Percentiles rank a stretch among this genome's conserved stretches.
These are phyloP conservation scores for Trifolium fragiferum DNA, from an alignment of 306 rosid genomes.

Conservation along the genomic window DNA sequence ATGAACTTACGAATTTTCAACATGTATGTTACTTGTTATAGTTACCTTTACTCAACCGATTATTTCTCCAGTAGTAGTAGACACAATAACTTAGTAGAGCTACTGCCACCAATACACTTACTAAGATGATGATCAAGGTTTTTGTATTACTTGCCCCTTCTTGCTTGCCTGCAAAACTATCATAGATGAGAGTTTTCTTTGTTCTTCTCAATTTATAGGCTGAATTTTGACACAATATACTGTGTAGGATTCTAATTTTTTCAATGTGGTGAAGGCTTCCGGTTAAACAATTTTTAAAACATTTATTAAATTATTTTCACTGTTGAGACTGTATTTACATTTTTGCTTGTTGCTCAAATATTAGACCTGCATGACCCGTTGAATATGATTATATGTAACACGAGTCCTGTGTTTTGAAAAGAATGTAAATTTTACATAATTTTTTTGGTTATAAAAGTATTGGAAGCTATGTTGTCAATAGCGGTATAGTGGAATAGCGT, in stretches of 20 bases:
- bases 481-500: too few relatives aligned
- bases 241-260: too few relatives aligned
- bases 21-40: background rate
- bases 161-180: constrained; percentile 19
- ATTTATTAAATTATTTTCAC: too few relatives aligned
- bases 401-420: too few relatives aligned
- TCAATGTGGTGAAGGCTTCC: background rate
- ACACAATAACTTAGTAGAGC: constrained; percentile 22
- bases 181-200: background rate
- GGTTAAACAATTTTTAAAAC: too few relatives aligned
- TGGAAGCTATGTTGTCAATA: too few relatives aligned
- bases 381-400: too few relatives aligned
- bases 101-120: constrained; percentile 19
- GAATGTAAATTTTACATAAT: background rate
- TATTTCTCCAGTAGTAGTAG: constrained; percentile 33
- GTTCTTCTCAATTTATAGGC: background rate
- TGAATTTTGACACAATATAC: background rate
- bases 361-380: background rate
- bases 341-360: background rate
- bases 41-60: constrained; percentile 17
- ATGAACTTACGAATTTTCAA: background rate
- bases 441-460: too few relatives aligned
- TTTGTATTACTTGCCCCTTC: background rate
- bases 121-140: constrained; percentile 28
- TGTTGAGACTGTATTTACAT: background rate